phyloP scores from a whole-genome alignment of 2,329 filamentous ascomycete species.

The Alternaria metachromatica region DNA sequence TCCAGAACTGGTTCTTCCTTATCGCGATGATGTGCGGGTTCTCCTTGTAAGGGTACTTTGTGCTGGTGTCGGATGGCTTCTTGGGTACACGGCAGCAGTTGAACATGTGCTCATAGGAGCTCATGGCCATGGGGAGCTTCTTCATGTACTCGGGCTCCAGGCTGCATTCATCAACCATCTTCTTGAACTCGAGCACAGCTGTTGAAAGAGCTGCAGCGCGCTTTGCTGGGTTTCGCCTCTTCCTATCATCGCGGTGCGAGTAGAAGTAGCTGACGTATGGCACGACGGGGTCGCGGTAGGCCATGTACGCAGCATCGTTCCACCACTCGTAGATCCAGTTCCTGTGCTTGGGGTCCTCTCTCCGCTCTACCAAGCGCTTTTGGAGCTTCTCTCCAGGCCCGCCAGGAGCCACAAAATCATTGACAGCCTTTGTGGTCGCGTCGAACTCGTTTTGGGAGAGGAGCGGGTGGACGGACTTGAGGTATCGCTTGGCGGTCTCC shows the following conservation, averaged over 20 bases:
- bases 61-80: conserved; percentile 79
- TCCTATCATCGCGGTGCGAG: conserved; percentile 92
- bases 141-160: conserved; percentile 99
- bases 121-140: conserved; percentile 96
- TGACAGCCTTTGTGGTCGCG: conserved; percentile 79
- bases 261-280: conserved; percentile 99
- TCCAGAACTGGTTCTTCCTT: conserved; percentile 98
- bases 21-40: conserved; percentile 89
- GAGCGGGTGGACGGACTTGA: conserved; percentile 79
- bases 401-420: conserved; percentile 87
- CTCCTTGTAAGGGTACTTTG: conserved; percentile 76
- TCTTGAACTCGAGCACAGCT: conserved; percentile 90
- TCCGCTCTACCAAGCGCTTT: conserved; percentile 80
- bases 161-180: conserved; percentile 79
- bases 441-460: conserved; percentile 73
- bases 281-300: conserved; percentile 92
- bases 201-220: conserved; percentile 90
- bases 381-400: conserved; percentile 84
- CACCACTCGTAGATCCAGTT: conserved; percentile 99
- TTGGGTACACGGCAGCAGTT: conserved; percentile 87
- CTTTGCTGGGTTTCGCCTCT: conserved; percentile 85
- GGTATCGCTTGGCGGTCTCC: conserved; percentile 80
- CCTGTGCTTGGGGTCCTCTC: conserved; percentile 79
- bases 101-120: conserved; percentile 99
- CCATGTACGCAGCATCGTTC: conserved; percentile 93